Percentiles rank a stretch among this genome's conserved stretches.
Conservation (phyloP, 2,329 filamentous ascomycete species). For the Phialophora tarda region DNA sequence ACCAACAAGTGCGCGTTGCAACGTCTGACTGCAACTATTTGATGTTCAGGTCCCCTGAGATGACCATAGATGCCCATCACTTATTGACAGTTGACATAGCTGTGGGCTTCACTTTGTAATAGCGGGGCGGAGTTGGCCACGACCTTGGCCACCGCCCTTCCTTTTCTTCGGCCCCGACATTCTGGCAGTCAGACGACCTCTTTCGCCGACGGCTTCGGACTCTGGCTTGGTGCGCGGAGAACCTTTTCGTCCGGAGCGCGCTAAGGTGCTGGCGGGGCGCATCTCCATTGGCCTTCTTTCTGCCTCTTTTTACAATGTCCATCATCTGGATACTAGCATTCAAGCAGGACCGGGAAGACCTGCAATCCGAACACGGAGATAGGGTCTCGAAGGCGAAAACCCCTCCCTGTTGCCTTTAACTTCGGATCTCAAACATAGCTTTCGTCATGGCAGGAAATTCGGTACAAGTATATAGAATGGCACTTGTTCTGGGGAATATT, state of each 20-base stretch:
- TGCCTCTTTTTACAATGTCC: neutral
- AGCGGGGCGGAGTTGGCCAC: no score
- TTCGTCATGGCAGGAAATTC: neutral
- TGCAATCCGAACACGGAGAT: neutral
- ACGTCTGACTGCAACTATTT: no score
- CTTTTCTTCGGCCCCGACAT: neutral
- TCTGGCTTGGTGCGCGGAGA: neutral
- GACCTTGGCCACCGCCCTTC: neutral
- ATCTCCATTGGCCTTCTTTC: neutral
- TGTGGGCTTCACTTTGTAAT: no score
- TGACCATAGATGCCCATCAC: no score
- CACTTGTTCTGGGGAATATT: neutral
- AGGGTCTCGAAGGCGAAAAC: neutral
- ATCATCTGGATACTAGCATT: neutral
- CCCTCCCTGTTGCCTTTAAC: neutral
- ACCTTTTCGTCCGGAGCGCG: neutral
- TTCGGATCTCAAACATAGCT: neutral
- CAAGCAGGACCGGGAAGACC: neutral
- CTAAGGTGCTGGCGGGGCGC: neutral
- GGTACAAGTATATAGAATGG: constrained; percentile 10
- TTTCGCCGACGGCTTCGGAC: neutral
- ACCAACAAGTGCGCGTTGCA: neutral
- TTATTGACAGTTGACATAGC: no score
- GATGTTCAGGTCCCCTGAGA: no score
- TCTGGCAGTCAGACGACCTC: neutral